phyloP scores from a whole-genome alignment of 352 stramenopile genomes.

The Phytophthora parvispora region DNA sequence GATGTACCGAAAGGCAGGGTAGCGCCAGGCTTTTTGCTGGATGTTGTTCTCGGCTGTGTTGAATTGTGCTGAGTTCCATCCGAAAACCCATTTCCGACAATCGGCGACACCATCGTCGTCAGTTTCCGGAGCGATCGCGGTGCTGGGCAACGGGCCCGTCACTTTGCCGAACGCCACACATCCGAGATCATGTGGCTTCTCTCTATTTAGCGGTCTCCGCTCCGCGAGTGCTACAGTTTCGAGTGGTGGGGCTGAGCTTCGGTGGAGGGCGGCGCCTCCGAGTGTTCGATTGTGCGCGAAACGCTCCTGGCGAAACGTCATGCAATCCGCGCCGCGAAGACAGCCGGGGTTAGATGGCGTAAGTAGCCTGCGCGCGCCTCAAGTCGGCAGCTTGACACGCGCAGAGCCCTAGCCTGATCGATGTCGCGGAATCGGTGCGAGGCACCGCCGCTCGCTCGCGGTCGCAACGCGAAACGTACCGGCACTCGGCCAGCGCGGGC shows the following conservation, averaged over 20 bases:
- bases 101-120: constrained; percentile 27
- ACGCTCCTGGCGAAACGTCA: constrained; percentile 1
- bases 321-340: constrained; percentile 8
- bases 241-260: constrained; percentile 4
- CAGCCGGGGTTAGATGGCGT: constrained; percentile 7
- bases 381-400: constrained; percentile 15
- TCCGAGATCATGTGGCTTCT: constrained; percentile 29
- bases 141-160: constrained; percentile 2
- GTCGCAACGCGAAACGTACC: background rate
- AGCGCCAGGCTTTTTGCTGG: background rate
- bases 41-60: background rate
- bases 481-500: no score
- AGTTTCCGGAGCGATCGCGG: constrained; percentile 21
- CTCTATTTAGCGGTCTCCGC: constrained; percentile 11
- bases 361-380: background rate
- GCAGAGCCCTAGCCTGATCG: constrained; percentile 15
- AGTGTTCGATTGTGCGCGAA: constrained; percentile 5
- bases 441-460: no score
- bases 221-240: background rate
- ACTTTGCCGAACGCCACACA: constrained; percentile 2
- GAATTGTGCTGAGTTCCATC: background rate
- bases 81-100: constrained; percentile 6
- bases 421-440: no score
- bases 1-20: background rate
- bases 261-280: constrained; percentile 1